These are phyloP conservation scores for Calvatia gigantea DNA, from an alignment of 768 basidiomycete genomes.

Conservation along the genomic window DNA sequence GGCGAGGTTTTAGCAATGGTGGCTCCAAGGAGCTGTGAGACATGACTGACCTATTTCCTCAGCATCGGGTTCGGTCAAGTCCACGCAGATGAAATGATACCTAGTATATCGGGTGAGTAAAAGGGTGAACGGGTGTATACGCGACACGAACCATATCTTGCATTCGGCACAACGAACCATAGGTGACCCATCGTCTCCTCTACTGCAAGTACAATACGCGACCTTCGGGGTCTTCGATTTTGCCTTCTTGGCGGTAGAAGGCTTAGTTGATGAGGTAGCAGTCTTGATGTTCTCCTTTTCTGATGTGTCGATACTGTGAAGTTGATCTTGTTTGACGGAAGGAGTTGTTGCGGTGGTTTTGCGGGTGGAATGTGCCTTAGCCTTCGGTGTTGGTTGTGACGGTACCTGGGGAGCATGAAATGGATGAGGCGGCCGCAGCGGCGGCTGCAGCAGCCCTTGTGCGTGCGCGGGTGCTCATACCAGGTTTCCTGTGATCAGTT, in stretches of 20 bases:
- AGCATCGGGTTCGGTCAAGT: conserved; percentile 58
- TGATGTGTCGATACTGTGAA: conserved; percentile 8
- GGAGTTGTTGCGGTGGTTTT: conserved; percentile 1
- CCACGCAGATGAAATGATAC: conserved; percentile 83
- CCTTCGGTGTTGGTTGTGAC: conserved; percentile 3
- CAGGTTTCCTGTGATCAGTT: neutral
- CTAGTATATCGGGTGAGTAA: conserved; percentile 32
- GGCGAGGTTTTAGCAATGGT: neutral
- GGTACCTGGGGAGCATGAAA: conserved; percentile 10
- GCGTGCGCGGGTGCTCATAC: conserved; percentile 46
- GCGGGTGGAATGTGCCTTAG: conserved; percentile 11
- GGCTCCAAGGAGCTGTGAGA: neutral
- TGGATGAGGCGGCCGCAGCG: conserved; percentile 18
- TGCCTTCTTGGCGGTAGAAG: conserved; percentile 12
- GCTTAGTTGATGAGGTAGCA: conserved; percentile 15
- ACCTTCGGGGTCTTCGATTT: conserved; percentile 20
- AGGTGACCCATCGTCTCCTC: conserved; percentile 72
- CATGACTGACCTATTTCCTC: conserved; percentile 71
- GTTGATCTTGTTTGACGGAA: conserved; percentile 6
- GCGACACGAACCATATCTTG: conserved; percentile 58
- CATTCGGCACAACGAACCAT: conserved; percentile 78
- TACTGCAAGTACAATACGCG: conserved; percentile 60
- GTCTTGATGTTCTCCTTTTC: conserved; percentile 26
- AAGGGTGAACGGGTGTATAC: neutral
- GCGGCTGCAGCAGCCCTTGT: conserved; percentile 30